Evolutionary conservation across 169 alveolate genomes (phyloP).

Genomic region (Pseudocohnilembus persalinus): DNA sequence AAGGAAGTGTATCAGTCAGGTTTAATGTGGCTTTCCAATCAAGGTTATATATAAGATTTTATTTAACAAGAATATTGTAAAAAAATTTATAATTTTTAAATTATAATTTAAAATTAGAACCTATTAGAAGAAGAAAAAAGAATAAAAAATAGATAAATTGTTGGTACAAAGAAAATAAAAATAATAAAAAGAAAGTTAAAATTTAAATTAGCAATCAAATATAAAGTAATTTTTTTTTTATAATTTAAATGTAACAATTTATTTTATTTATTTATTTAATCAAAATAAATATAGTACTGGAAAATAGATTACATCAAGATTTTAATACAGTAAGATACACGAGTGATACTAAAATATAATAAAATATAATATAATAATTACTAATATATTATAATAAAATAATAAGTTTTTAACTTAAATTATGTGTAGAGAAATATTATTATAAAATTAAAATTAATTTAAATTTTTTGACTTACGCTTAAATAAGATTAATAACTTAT

Average conservation of each 20-base stretch:
- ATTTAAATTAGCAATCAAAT: neutral
- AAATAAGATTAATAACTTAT: no score
- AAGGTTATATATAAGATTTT: neutral
- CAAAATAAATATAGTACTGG: neutral
- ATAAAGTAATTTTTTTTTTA: neutral
- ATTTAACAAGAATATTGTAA: neutral
- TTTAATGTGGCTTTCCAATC: constrained; percentile 32
- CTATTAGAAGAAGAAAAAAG: neutral
- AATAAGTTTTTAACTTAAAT: no score
- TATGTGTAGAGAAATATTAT: no score
- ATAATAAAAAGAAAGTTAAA: neutral
- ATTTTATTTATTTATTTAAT: no score
- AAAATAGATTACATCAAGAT: neutral
- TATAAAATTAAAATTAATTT: no score
- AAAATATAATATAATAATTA: no score
- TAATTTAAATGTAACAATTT: neutral
- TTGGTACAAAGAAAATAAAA: neutral
- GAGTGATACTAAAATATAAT: no score
- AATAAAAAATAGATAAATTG: no score
- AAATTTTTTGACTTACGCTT: no score
- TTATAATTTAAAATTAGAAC: neutral
- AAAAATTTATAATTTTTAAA: no score
- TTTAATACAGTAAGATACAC: no score
- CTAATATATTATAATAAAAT: no score
- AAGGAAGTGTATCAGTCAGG: constrained; percentile 46